Conservation (phyloP, 176 grass and related monocot genomes). For the Rhynchospora breviuscula region DNA sequence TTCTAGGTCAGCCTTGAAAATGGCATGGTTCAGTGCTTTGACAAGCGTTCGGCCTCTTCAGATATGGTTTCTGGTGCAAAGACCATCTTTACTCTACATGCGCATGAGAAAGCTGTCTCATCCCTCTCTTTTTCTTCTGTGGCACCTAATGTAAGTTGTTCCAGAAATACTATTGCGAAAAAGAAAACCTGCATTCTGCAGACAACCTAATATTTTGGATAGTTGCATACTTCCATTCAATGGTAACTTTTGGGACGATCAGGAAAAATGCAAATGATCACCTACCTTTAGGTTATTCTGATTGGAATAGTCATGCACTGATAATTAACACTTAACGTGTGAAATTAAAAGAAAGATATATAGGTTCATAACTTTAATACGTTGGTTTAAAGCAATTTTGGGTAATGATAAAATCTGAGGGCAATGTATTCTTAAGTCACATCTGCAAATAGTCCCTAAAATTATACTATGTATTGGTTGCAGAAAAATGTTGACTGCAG, state of each 20-base stretch:
- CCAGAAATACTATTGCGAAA: neutral
- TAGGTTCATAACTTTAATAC: no score
- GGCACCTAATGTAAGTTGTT: slow-evolving; percentile 34
- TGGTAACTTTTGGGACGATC: neutral
- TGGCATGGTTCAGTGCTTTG: slow-evolving; percentile 74
- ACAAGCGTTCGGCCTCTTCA: slow-evolving; percentile 57
- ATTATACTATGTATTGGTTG: neutral
- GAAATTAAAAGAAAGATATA: neutral
- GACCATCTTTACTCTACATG: slow-evolving; percentile 72
- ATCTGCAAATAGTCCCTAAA: no score
- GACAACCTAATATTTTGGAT: neutral
- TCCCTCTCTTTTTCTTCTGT: slow-evolving; percentile 35
- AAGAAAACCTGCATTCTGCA: neutral
- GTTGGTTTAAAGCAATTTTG: neutral
- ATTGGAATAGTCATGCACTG: neutral
- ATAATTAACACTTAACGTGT: neutral
- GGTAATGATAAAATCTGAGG: neutral
- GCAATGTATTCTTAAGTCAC: neutral
- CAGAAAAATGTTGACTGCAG: neutral
- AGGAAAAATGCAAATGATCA: neutral
- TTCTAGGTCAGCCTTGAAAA: slow-evolving; percentile 84
- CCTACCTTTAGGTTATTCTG: neutral
- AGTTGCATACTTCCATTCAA: neutral
- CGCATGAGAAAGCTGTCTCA: slow-evolving; percentile 42
- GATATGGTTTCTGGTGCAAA: slow-evolving; percentile 36